A percentile compares a stretch with the other conserved stretches of the same genome.
Conservation (phyloP, 2,329 filamentous ascomycete species). For the Sclerotinia glacialis region DNA sequence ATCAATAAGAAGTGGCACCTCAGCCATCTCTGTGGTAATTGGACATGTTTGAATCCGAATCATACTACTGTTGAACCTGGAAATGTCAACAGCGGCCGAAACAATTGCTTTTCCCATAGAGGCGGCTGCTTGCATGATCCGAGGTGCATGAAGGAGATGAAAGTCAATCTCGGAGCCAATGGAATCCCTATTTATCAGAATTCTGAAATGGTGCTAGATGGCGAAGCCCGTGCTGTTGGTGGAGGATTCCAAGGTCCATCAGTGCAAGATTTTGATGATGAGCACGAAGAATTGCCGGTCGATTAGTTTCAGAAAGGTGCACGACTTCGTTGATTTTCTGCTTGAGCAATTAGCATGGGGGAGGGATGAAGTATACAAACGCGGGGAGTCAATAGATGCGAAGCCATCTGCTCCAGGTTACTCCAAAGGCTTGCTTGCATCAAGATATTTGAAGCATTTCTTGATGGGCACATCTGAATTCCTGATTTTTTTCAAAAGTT, state of each 20-base stretch:
- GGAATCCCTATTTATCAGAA: constrained; percentile 16
- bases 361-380: background rate
- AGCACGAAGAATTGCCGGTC: background rate
- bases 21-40: constrained; percentile 40
- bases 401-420: background rate
- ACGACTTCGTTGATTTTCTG: background rate
- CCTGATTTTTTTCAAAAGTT: background rate
- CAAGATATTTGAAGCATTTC: background rate
- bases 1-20: constrained; percentile 36
- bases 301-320: background rate
- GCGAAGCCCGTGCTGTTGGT: background rate
- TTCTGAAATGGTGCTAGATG: background rate
- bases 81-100: constrained; percentile 32
- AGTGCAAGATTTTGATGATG: background rate
- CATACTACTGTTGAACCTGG: constrained; percentile 37
- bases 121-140: constrained; percentile 33
- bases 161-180: constrained; percentile 30
- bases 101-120: constrained; percentile 35
- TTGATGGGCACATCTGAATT: background rate
- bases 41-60: constrained; percentile 37
- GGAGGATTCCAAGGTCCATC: background rate
- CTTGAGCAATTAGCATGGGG: background rate
- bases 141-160: constrained; percentile 34
- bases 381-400: background rate
- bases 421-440: background rate